Conservation (phyloP, 352 stramenopile genomes). For the Pythium volutum region DNA sequence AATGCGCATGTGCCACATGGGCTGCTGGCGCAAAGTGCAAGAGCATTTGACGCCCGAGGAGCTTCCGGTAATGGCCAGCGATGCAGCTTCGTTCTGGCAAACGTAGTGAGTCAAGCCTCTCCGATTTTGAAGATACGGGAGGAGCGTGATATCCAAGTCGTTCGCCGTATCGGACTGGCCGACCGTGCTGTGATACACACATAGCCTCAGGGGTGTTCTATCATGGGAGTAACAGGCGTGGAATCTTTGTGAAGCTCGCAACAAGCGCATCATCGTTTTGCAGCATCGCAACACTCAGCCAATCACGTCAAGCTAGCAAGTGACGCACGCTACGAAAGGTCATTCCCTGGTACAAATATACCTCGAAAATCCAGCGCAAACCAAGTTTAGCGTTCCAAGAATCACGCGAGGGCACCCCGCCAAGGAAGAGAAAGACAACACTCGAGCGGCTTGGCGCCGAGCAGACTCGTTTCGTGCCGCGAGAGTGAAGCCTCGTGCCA, state of each 20-base stretch:
- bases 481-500: not conserved
- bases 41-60: slow-evolving; percentile 32
- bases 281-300: not conserved
- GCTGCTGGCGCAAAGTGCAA: slow-evolving; percentile 60
- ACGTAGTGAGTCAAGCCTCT: not conserved
- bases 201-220: not conserved
- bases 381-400: not conserved
- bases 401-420: not conserved
- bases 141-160: not conserved
- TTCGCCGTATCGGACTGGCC: not conserved
- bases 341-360: not conserved
- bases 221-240: not conserved
- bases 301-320: not conserved
- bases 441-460: not conserved
- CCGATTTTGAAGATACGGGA: not conserved
- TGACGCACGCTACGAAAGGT: not conserved
- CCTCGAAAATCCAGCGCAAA: not conserved
- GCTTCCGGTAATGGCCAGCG: slow-evolving; percentile 43
- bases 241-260: not conserved
- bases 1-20: slow-evolving; percentile 62
- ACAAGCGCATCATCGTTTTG: not conserved
- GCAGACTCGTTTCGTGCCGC: not conserved
- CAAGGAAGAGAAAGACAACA: not conserved
- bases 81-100: slow-evolving; percentile 58
- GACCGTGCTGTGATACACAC: not conserved